Percentiles rank a stretch among this genome's conserved stretches.
Conservation (phyloP, 2,329 filamentous ascomycete genomes). For the Anthostomella pinea region DNA sequence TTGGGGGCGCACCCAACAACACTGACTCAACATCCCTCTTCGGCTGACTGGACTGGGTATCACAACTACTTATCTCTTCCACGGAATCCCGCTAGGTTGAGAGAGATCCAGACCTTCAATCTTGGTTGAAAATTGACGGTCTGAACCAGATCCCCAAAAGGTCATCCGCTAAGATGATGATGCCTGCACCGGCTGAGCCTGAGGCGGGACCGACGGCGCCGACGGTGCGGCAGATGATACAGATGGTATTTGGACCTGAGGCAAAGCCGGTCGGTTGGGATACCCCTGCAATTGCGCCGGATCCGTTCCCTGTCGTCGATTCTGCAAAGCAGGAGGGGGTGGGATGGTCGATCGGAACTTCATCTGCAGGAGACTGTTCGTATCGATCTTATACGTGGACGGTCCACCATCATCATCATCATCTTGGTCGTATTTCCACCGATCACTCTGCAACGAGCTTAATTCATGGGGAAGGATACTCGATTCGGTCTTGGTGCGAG, state of each 20-base stretch:
- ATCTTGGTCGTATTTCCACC: conserved; percentile 85
- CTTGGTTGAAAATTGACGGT: no score
- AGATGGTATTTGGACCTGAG: conserved; percentile 15
- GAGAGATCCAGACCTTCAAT: conserved; percentile 1
- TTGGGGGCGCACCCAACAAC: conserved; percentile 7
- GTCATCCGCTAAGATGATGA: no score
- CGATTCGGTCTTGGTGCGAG: conserved; percentile 36
- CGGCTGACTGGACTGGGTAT: conserved; percentile 15
- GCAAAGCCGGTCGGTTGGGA: conserved; percentile 22
- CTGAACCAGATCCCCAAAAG: no score
- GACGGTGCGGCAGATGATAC: no score
- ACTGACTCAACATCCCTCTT: conserved; percentile 4
- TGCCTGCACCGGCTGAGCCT: conserved; percentile 5
- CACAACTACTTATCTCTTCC: no score
- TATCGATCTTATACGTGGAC: conserved; percentile 72
- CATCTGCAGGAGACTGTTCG: conserved; percentile 58
- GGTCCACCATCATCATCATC: conserved; percentile 74
- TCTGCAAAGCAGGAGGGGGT: conserved; percentile 42
- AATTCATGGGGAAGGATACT: conserved; percentile 31
- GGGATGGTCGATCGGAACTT: conserved; percentile 61
- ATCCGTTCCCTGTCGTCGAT: conserved; percentile 36
- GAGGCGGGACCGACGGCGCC: neutral
- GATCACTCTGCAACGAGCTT: conserved; percentile 49
- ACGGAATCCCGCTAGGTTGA: no score
- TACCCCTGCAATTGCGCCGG: conserved; percentile 21